These are phyloP conservation scores for Nakazawaea wickerhamii DNA, from an alignment of 805 yeast species.

Conservation along the genomic window DNA sequence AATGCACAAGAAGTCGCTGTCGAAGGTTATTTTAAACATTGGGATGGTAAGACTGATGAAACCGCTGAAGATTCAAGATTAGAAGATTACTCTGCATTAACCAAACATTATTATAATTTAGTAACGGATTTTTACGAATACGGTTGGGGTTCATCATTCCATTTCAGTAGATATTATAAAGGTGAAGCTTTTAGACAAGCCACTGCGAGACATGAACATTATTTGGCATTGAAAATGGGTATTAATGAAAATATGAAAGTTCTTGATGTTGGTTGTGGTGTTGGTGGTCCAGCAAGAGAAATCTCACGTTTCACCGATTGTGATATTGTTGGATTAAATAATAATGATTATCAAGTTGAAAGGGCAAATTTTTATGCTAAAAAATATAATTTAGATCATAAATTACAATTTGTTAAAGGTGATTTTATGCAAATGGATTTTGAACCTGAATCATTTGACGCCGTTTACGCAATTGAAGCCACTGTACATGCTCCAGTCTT, in stretches of 20 bases:
- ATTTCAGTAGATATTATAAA: constrained; percentile 86
- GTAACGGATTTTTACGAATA: constrained; percentile 98
- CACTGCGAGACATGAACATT: constrained; percentile 96
- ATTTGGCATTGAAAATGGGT: constrained; percentile 81
- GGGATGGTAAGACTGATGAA: constrained; percentile 85
- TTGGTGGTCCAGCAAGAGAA: constrained; percentile 99
- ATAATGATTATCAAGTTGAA: constrained; percentile 94
- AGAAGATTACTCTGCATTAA: constrained; percentile 81
- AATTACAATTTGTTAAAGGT: constrained; percentile 87
- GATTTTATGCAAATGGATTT: constrained; percentile 99
- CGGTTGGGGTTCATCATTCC: constrained; percentile 99
- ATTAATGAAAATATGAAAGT: constrained; percentile 78
- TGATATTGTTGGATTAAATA: constrained; percentile 83
- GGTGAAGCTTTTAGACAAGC: constrained; percentile 95
- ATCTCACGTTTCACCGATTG: constrained; percentile 87
- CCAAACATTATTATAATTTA: constrained; percentile 93
- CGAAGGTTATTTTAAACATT: constrained; percentile 89
- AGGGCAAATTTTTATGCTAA: constrained; percentile 82
- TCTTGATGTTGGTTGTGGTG: constrained; percentile 98
- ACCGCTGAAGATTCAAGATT: constrained; percentile 70
- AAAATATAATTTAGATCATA: constrained; percentile 57
- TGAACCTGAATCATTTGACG: constrained; percentile 84
- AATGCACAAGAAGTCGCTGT: constrained; percentile 79
- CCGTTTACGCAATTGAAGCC: constrained; percentile 97
- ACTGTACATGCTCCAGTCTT: constrained; percentile 96